phyloP scores from a whole-genome alignment of 1,139 yeast species.

The Pneumocystis wakefieldiae region DNA sequence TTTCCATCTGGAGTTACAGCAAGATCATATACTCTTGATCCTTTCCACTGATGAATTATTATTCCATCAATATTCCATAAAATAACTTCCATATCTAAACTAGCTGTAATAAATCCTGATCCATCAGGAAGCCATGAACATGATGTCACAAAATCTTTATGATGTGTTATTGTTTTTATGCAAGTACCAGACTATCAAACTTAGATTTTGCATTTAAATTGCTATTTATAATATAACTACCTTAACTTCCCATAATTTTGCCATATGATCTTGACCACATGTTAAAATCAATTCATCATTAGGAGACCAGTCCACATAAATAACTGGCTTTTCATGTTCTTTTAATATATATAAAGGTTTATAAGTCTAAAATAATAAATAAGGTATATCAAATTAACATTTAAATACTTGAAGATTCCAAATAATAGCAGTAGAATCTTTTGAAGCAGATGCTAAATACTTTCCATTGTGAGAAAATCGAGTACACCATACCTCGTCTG shows the following conservation, averaged over 20 bases:
- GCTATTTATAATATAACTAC: conserved; percentile 15
- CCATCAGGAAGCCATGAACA: conserved; percentile 60
- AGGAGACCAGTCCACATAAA: conserved; percentile 61
- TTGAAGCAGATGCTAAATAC: conserved; percentile 60
- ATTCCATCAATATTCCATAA: conserved; percentile 41
- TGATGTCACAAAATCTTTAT: conserved; percentile 37
- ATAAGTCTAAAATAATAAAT: conserved; percentile 25
- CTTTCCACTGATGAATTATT: conserved; percentile 28
- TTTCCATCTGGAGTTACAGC: conserved; percentile 53
- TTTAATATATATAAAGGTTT: conserved; percentile 26
- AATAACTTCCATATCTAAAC: conserved; percentile 60
- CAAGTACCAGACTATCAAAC: conserved; percentile 6
- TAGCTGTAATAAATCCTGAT: conserved; percentile 52
- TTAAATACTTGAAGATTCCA: conserved; percentile 37
- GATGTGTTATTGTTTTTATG: conserved; percentile 10
- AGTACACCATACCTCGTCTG: conserved; percentile 73
- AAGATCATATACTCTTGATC: conserved; percentile 50
- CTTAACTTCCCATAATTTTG: conserved; percentile 52
- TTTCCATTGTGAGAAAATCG: conserved; percentile 67
- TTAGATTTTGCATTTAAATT: conserved; percentile 10
- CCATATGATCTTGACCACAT: conserved; percentile 47
- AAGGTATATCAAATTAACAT: conserved; percentile 19
- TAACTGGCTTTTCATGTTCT: conserved; percentile 46
- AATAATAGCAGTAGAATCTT: conserved; percentile 48
- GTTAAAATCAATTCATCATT: conserved; percentile 52